Base-by-base conservation (phyloP, 768 basidiomycete genomes). In the Macrolepiota dolichaula region DNA sequence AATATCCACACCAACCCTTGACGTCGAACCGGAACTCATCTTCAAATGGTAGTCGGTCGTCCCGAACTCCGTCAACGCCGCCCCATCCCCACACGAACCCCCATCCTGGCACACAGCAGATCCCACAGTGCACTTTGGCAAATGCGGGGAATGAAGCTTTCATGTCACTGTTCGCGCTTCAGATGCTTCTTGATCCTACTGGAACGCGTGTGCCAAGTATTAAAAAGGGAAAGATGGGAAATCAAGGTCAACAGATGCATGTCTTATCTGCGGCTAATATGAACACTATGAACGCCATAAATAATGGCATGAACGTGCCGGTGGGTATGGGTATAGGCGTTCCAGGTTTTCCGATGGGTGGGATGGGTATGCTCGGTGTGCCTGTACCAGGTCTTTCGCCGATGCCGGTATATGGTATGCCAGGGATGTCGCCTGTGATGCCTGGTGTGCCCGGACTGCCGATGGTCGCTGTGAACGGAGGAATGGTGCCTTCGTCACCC, bases 91-190 rank as follows among this genome's bases (percentile, higher is more conserved):
- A 32, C 7, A 32, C 29, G 29, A 3, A 32, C 7, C 29, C 29
- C 29, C 29, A 32, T 32, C 29, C 29, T 32, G 29, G 29, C 29
- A 32, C 29, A 32, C 29, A 32, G 29, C 29, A 72, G 12, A 51
- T 75, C 29, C 79, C 73, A 15, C 71, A 75, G 58, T 84, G 82
- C 60, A 69, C 72, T 13, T 69, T 88, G 61, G 84, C 89, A 70
- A 92, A 92, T 67, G 76, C 91, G n/a, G 91, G 91, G 13, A 94
- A 94, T 70, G 87, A 91, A 63, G 88, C 92, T 3, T 84, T 89
- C 67, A 77, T 89, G 77, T 74, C 76, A 54, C 80, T 94, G 29
- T 83, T 89, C 44, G 83, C 79, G 12, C 76, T 93, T 32, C 91
- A 94, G 67, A 76, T 83, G 66, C 79, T 94, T 40, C 71, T 91